Evolutionary conservation across 208 protist genomes (phyloP).

Genomic region (Trypanosoma cruzi): DNA sequence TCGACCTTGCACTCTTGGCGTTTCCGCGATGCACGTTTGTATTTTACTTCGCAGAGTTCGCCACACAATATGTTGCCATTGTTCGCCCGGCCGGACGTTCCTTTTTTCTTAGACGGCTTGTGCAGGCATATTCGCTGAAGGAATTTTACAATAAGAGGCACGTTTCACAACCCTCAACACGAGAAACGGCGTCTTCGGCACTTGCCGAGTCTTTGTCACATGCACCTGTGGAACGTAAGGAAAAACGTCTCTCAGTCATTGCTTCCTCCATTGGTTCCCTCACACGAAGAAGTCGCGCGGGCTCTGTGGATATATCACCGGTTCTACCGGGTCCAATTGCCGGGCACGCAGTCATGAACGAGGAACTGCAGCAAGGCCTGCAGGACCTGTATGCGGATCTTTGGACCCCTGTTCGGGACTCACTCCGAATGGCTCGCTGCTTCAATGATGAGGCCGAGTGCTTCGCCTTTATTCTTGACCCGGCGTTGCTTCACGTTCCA

Average conservation of each 20-base stretch:
- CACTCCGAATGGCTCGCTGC: constrained; percentile 39
- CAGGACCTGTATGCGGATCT: constrained; percentile 78
- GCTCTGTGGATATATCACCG: constrained; percentile 1
- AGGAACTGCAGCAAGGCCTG: constrained; percentile 42
- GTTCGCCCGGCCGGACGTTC: constrained; percentile 58
- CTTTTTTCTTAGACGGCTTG: constrained; percentile 59
- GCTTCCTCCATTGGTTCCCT: constrained; percentile 6
- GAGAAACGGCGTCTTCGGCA: constrained; percentile 1
- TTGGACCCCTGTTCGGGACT: constrained; percentile 62
- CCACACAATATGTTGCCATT: constrained; percentile 71
- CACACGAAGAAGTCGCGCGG: background rate
- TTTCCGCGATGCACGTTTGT: constrained; percentile 81
- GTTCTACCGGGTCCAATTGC: background rate
- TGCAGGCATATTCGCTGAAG: constrained; percentile 65
- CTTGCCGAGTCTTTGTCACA: background rate
- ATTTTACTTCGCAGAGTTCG: constrained; percentile 91
- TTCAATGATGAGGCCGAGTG: constrained; percentile 50
- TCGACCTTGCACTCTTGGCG: constrained; percentile 78
- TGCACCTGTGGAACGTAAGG: background rate
- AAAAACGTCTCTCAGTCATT: constrained; percentile 1
- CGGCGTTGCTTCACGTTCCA: constrained; percentile 72
- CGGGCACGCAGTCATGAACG: background rate
- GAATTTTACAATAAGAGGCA: constrained; percentile 51
- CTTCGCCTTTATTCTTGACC: constrained; percentile 79
- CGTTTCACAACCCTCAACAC: constrained; percentile 18